phyloP scores from a whole-genome alignment of 495 filamentous ascomycete species.

The Xylaria flabelliformis region DNA sequence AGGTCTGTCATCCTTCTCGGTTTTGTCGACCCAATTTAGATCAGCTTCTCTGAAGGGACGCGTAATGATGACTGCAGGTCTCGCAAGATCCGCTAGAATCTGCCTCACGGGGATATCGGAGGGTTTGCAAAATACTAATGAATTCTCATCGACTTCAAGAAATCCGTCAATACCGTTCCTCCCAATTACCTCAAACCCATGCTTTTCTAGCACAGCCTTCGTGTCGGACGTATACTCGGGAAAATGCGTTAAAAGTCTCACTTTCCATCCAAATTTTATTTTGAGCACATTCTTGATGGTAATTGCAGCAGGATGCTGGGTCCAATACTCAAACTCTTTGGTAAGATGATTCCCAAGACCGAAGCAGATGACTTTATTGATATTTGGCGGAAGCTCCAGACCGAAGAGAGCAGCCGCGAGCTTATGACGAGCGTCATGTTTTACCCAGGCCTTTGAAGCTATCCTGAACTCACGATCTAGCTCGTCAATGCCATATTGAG shows the following conservation, averaged over 20 bases:
- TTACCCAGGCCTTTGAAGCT: not conserved
- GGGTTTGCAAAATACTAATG: conserved; percentile 30
- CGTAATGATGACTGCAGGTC: conserved; percentile 38
- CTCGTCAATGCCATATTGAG: not conserved
- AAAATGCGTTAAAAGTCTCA: conserved; percentile 7
- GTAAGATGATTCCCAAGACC: not conserved
- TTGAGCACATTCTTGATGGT: not conserved
- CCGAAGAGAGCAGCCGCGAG: not conserved
- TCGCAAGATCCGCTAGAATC: conserved; percentile 37
- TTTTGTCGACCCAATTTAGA: not conserved
- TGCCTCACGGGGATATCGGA: conserved; percentile 34
- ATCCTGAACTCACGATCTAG: not conserved
- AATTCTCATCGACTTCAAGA: conserved; percentile 35
- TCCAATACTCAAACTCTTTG: no score
- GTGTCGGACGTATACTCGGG: not conserved
- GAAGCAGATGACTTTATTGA: conserved; percentile 24
- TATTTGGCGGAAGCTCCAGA: not conserved
- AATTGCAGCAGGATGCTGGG: not conserved
- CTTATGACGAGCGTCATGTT: not conserved
- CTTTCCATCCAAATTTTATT: not conserved
- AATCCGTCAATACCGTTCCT: conserved; percentile 29
- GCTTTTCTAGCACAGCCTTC: not conserved
- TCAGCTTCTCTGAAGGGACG: not conserved
- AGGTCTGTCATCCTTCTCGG: no score
- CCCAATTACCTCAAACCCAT: conserved; percentile 6